Percentiles rank a stretch among this genome's conserved stretches.
Conservation (phyloP, 2,329 filamentous ascomycete species). For the Tolypocladium capitatum region DNA sequence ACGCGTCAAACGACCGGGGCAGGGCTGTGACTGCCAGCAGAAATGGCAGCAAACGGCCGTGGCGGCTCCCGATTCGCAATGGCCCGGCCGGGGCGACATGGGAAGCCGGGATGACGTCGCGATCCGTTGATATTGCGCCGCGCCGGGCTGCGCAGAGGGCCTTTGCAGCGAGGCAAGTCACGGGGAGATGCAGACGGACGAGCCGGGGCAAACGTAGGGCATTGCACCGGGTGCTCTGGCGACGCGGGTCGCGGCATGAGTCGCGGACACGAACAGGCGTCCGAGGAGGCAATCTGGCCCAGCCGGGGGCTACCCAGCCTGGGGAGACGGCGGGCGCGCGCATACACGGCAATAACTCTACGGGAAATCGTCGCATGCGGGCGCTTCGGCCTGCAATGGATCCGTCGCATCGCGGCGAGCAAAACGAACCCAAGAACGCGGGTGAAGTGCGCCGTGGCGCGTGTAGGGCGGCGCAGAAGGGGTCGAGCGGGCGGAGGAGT, state of each 20-base stretch:
- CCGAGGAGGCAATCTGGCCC: background rate
- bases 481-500: conserved; percentile 19
- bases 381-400: conserved; percentile 10
- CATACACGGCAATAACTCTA: conserved; percentile 5
- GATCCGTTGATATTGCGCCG: background rate
- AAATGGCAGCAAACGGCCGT: background rate
- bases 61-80: background rate
- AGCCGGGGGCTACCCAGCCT: conserved; percentile 1
- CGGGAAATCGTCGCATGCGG: background rate
- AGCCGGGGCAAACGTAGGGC: background rate
- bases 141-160: background rate
- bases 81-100: background rate
- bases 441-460: conserved; percentile 17
- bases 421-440: conserved; percentile 54
- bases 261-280: background rate
- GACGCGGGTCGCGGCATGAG: background rate
- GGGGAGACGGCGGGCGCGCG: background rate
- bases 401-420: conserved; percentile 31
- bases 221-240: background rate
- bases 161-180: background rate
- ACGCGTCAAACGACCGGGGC: background rate
- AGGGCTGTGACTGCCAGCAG: background rate
- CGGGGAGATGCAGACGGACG: background rate
- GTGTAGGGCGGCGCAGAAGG: conserved; percentile 18
- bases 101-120: background rate